phyloP scores from a whole-genome alignment of 208 protist genomes.

The Giardia muris region DNA sequence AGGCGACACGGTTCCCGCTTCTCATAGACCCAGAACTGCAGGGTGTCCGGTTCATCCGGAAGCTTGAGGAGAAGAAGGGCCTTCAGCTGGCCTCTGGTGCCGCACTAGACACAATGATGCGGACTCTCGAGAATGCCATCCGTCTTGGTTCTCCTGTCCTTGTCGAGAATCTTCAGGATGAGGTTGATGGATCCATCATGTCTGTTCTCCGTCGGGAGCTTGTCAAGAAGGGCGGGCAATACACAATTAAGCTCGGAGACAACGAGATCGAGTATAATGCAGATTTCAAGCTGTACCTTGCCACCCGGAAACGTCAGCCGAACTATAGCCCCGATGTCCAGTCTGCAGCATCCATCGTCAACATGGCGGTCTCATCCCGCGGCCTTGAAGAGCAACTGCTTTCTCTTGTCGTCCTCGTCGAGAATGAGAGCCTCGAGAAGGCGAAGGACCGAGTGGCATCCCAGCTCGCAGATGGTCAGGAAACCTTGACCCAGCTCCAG shows the following conservation, averaged over 20 bases:
- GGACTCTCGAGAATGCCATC: conserved; percentile 48
- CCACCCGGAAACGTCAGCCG: conserved; percentile 86
- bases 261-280: conserved; percentile 86
- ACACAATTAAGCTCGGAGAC: conserved; percentile 47
- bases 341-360: conserved; percentile 86
- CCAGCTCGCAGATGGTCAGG: conserved; percentile 74
- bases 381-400: conserved; percentile 92
- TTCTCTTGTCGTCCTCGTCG: conserved; percentile 81
- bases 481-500: conserved; percentile 73
- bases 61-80: conserved; percentile 37
- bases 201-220: conserved; percentile 90
- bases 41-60: conserved; percentile 49
- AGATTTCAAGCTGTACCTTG: conserved; percentile 85
- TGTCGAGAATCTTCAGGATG: conserved; percentile 59
- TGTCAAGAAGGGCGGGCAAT: conserved; percentile 68
- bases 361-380: conserved; percentile 86
- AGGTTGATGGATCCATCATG: conserved; percentile 85
- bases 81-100: conserved; percentile 40
- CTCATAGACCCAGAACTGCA: conserved; percentile 52
- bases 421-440: conserved; percentile 77
- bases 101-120: conserved; percentile 41
- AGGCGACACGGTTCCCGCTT: conserved; percentile 41
- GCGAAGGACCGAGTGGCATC: conserved; percentile 65
- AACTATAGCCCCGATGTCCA: conserved; percentile 87
- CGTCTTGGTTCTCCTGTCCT: conserved; percentile 47